phyloP scores from a whole-genome alignment of 2,329 filamentous ascomycete species.

The Hypoxylon sp. region DNA sequence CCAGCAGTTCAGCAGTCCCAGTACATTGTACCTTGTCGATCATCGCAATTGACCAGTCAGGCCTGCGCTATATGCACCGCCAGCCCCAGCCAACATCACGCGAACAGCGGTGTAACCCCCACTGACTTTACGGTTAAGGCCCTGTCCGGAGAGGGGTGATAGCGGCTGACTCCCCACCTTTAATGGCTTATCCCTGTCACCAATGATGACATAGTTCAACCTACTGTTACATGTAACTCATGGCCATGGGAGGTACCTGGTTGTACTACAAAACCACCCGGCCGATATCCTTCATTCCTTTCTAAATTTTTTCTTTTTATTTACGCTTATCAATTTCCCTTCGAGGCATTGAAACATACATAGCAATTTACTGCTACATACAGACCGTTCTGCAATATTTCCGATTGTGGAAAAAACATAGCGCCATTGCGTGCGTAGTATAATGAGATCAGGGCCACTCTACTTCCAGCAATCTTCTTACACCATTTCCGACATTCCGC shows the following conservation, averaged over 20 bases:
- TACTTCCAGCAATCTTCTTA: conserved; percentile 45
- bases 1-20: no score
- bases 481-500: conserved; percentile 50
- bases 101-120: conserved; percentile 40
- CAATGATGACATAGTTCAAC: conserved; percentile 39
- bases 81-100: conserved; percentile 27
- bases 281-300: conserved; percentile 27
- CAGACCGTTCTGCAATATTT: conserved; percentile 9
- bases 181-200: conserved; percentile 22
- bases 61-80: conserved; percentile 10
- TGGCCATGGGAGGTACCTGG: conserved; percentile 23
- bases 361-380: conserved; percentile 9
- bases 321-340: conserved; percentile 23
- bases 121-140: conserved; percentile 24
- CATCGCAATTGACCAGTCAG: conserved; percentile 17
- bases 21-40: conserved; percentile 10
- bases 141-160: conserved; percentile 21
- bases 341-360: conserved; percentile 3
- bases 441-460: conserved; percentile 46
- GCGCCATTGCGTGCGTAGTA: conserved; percentile 46
- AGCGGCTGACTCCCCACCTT: conserved; percentile 39
- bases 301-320: conserved; percentile 17
- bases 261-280: conserved; percentile 13
- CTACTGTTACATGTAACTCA: conserved; percentile 16
- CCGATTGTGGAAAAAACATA: conserved; percentile 25